A percentile compares a stretch with the other conserved stretches of the same genome.
phyloP scores from a whole-genome alignment of 371 early-diverging fungal species.

The Mortierella sp. region DNA sequence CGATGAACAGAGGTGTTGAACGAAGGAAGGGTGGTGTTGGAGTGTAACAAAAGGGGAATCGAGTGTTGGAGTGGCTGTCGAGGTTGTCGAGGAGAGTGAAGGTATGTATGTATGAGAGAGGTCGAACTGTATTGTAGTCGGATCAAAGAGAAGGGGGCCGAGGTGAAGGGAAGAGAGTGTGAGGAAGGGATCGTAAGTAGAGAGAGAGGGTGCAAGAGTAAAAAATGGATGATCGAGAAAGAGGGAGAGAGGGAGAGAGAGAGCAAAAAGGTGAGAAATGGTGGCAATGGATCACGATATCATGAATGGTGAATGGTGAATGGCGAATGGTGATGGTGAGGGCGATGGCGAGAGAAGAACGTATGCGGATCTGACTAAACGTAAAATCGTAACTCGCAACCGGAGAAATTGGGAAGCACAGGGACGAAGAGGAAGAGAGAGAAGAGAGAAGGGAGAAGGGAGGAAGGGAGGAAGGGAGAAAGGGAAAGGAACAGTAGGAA shows the following conservation, averaged over 20 bases:
- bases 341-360: not conserved
- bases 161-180: not conserved
- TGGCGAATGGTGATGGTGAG: not conserved
- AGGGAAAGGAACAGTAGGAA: not conserved
- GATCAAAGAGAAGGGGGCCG: not conserved
- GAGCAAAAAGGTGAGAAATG: not conserved
- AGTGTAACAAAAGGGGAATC: not conserved
- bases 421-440: not conserved
- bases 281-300: not conserved
- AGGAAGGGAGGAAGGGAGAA: not conserved
- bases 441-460: not conserved
- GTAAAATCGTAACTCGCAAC: too few species aligned
- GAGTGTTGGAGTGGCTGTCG: not conserved
- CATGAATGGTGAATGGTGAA: not conserved
- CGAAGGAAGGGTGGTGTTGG: not conserved
- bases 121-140: too few species aligned
- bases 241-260: not conserved
- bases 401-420: not conserved
- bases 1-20: not conserved
- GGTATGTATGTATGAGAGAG: not conserved
- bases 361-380: not conserved
- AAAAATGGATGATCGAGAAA: not conserved
- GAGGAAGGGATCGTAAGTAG: not conserved
- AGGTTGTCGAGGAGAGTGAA: not conserved
- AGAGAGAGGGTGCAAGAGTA: not conserved